A percentile compares a stretch with the other conserved stretches of the same genome.
Evolutionary conservation across 108 stramenopile species (phyloP).

Genomic region (Epipyxis sp.): DNA sequence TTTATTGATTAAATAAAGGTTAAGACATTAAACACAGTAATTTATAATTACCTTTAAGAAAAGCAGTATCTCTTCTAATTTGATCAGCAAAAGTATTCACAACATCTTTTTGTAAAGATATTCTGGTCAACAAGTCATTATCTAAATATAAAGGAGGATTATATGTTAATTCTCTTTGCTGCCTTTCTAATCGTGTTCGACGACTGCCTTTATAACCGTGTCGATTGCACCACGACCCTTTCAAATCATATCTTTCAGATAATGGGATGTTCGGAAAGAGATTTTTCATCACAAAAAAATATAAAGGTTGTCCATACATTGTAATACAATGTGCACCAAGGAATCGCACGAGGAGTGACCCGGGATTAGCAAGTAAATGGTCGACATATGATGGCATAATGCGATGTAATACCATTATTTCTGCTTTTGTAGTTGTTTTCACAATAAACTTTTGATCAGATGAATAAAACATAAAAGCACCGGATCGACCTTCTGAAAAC

Average conservation of each 20-base stretch:
- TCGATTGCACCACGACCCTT: conserved; percentile 45
- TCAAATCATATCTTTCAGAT: conserved; percentile 40
- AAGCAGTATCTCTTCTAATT: background rate
- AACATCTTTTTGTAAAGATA: background rate
- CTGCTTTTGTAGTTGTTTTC: conserved; percentile 23
- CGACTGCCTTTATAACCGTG: background rate
- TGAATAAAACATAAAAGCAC: conserved; percentile 27
- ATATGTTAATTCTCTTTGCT: background rate
- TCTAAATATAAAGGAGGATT: background rate
- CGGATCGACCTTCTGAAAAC: conserved; percentile 30
- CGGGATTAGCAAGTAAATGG: background rate
- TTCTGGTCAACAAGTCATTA: background rate
- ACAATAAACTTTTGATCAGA: conserved; percentile 26
- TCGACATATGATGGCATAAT: background rate
- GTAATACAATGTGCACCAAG: conserved; percentile 28
- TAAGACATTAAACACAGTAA: too few relatives aligned
- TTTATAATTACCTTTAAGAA: background rate
- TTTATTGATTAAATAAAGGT: too few relatives aligned
- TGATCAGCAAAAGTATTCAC: conserved; percentile 12
- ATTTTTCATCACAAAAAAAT: conserved; percentile 34
- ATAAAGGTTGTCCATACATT: conserved; percentile 1
- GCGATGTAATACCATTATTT: background rate
- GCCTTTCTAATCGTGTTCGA: background rate
- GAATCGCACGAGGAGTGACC: conserved; percentile 30
- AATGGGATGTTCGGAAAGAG: background rate